Conservation (phyloP, 1,284 basidiomycete species). For the Rhodotorula sp. region DNA sequence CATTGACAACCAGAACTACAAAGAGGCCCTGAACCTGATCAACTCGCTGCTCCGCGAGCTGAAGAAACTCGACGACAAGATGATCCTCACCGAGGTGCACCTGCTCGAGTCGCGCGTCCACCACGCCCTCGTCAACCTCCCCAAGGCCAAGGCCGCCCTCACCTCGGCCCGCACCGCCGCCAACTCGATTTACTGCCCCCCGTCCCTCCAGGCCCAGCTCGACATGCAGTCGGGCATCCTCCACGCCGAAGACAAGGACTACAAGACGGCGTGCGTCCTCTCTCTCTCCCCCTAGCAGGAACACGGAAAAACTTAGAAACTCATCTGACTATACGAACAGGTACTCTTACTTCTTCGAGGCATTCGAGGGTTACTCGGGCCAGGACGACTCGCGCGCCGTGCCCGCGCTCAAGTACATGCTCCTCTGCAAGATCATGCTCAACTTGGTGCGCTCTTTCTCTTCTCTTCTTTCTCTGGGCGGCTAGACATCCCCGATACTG, state of each 20-base stretch:
- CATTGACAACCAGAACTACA: slow-evolving; percentile 73
- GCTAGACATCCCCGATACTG: too few relatives aligned
- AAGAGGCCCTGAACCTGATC: slow-evolving; percentile 76
- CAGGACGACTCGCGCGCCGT: slow-evolving; percentile 60
- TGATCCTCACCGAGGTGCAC: slow-evolving; percentile 95
- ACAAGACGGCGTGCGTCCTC: slow-evolving; percentile 69
- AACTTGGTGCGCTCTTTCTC: slow-evolving; percentile 63
- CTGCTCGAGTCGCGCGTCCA: slow-evolving; percentile 89
- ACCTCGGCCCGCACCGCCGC: slow-evolving; percentile 92
- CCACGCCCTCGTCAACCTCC: slow-evolving; percentile 83
- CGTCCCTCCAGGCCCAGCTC: slow-evolving; percentile 82
- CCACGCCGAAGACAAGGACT: slow-evolving; percentile 97
- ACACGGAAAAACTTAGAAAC: slow-evolving; percentile 79
- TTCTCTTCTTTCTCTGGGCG: not conserved
- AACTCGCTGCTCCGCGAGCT: slow-evolving; percentile 84
- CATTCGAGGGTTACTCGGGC: slow-evolving; percentile 81
- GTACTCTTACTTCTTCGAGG: slow-evolving; percentile 97
- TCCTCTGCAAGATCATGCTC: slow-evolving; percentile 97
- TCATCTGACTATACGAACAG: slow-evolving; percentile 29
- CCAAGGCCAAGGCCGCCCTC: slow-evolving; percentile 92
- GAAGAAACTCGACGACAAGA: slow-evolving; percentile 92
- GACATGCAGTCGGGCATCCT: slow-evolving; percentile 90
- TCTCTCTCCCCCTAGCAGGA: too few relatives aligned
- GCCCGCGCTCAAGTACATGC: slow-evolving; percentile 94
- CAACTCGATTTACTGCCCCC: slow-evolving; percentile 97